phyloP scores from a whole-genome alignment of 495 filamentous ascomycete species.

The Penicillium antarcticum region DNA sequence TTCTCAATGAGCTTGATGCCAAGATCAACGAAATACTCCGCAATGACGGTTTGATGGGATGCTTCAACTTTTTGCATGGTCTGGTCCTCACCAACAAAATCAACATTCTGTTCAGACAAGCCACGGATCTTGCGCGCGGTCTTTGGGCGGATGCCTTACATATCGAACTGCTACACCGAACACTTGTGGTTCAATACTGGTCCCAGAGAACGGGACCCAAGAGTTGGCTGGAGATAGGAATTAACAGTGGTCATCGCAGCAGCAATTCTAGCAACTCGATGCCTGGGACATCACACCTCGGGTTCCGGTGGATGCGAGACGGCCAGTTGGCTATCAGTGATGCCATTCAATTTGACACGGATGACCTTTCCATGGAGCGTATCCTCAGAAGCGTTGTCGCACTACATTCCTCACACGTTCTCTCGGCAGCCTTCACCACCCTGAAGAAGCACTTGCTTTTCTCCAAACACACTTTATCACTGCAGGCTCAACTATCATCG shows the following conservation, averaged over 20 bases:
- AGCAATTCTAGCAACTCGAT: background rate
- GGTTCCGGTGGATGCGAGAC: conserved; percentile 81
- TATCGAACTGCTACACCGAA: conserved; percentile 72
- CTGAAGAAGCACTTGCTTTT: conserved; percentile 58
- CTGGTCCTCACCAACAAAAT: conserved; percentile 87
- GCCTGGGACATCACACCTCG: conserved; percentile 47
- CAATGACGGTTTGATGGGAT: conserved; percentile 65
- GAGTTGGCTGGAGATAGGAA: conserved; percentile 88
- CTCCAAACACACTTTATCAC: conserved; percentile 47
- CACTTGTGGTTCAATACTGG: conserved; percentile 90
- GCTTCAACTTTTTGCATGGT: conserved; percentile 81
- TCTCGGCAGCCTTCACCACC: conserved; percentile 56
- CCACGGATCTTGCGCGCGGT: conserved; percentile 56
- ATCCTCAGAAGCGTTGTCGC: conserved; percentile 73
- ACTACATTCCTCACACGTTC: conserved; percentile 64
- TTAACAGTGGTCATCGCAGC: conserved; percentile 58
- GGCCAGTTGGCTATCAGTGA: conserved; percentile 66
- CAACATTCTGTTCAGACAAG: conserved; percentile 72
- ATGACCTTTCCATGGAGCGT: conserved; percentile 64
- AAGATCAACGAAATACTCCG: conserved; percentile 66
- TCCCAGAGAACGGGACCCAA: conserved; percentile 60
- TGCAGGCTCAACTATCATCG: conserved; percentile 51
- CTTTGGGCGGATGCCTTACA: conserved; percentile 74
- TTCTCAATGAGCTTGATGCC: conserved; percentile 62
- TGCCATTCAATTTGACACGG: conserved; percentile 61